Conservation (phyloP, 106 monocot genomes). For the Xerophyta viscosa region DNA sequence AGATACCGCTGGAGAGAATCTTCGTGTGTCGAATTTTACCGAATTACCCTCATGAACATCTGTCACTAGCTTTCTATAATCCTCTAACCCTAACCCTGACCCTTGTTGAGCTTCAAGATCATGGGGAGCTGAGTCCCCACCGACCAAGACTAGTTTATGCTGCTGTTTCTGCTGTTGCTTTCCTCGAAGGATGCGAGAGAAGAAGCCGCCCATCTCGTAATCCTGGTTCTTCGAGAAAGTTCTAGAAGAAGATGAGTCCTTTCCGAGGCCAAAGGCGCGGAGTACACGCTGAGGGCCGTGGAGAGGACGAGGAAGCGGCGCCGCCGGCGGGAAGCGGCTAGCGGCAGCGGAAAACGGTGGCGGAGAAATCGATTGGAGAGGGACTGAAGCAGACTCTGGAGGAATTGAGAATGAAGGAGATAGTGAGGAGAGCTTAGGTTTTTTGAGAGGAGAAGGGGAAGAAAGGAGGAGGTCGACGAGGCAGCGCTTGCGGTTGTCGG, state of each 20-base stretch:
- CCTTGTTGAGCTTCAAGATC: slow-evolving; percentile 5
- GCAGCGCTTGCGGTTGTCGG: slow-evolving; percentile 80
- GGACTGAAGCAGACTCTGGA: slow-evolving; percentile 29
- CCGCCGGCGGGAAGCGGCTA: slow-evolving; percentile 21
- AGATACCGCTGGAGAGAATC: slow-evolving; percentile 7
- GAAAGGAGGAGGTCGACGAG: slow-evolving; percentile 29
- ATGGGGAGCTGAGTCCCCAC: background rate
- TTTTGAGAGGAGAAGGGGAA: slow-evolving; percentile 5
- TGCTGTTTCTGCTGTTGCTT: background rate
- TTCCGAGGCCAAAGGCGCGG: slow-evolving; percentile 58
- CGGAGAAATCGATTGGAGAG: no score
- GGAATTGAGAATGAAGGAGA: background rate
- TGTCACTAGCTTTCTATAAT: slow-evolving; percentile 50
- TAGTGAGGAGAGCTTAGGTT: background rate
- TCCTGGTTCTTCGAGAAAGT: background rate
- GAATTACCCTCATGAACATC: slow-evolving; percentile 6
- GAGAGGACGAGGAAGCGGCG: slow-evolving; percentile 37
- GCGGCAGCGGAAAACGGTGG: background rate
- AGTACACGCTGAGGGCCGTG: slow-evolving; percentile 73
- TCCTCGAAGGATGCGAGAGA: slow-evolving; percentile 9
- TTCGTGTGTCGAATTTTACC: background rate
- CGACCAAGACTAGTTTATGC: background rate
- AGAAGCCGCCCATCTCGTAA: slow-evolving; percentile 12
- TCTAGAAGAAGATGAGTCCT: background rate
- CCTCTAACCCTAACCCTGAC: slow-evolving; percentile 30